Evolutionary conservation across 148 eudicot genomes (phyloP), one percentile per base, ranked within the genome.

Genomic region (Cornus florida): DNA sequence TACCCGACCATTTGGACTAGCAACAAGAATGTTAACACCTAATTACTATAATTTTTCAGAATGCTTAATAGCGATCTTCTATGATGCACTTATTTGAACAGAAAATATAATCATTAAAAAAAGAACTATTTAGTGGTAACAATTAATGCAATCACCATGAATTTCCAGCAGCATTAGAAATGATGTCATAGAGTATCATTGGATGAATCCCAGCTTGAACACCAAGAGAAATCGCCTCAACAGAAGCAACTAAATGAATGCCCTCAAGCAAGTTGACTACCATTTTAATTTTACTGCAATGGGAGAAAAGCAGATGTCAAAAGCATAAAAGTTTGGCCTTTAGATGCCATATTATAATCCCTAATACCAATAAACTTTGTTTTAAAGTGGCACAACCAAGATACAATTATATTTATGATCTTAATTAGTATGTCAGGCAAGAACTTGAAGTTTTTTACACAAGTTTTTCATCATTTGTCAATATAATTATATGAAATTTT

Each of bases 111-210:
- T 46, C 62, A 33, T 28, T 16, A 28, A 11, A 20, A 20, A 41
- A 23, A 75, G 20, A 56, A 48, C 39, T 70, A 71, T 19, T 31
- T 48, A 81, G 19, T 5, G 8, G 23, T 4, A 62, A n/a, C 7
- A 62, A 13, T 62, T 3, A 62, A 16, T 48, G 76, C 17, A 81
- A 78, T 86, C 82, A 96, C 99, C 98, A 92, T 73, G 99, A 96
- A 79, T 87, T 96, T 85, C 99, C 99, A 73, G 99, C 99, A 70
- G 99, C 99, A 86, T 96, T 96, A 31, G 99, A 94, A 66, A 96
- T 94, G 74, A 96, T 96, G 78, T 96, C 94, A 74, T 93, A 89
- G 73, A 96, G 78, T 83, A 92, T 94, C 90, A 86, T 84, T 59
- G 99, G 99, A 89, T 96, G 99, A 75, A 96, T 92, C 71, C 88